A percentile compares a stretch with the other conserved stretches of the same genome.
Conservation (phyloP, 1,284 basidiomycete genomes). For the Vanrija pseudolonga region DNA sequence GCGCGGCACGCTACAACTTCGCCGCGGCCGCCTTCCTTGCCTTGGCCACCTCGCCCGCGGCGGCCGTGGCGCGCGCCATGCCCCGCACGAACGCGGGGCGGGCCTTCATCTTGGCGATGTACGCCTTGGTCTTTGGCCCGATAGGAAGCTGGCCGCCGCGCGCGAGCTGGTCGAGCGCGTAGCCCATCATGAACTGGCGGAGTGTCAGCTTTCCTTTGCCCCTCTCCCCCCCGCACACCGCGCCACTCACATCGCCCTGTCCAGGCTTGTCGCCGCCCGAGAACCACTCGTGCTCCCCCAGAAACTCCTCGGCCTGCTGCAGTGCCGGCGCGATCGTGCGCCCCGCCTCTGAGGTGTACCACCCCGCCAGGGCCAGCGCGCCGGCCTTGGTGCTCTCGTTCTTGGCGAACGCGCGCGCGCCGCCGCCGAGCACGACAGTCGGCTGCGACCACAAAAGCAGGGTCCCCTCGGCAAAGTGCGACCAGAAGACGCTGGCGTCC, state of each 20-base stretch:
- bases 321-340: slow-evolving; percentile 12
- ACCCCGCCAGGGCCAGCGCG: neutral
- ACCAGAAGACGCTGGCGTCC: slow-evolving; percentile 31
- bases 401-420: neutral
- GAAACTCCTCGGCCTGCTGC: slow-evolving; percentile 28
- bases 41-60: slow-evolving; percentile 24
- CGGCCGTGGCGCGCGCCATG: slow-evolving; percentile 16
- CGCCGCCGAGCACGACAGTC: neutral
- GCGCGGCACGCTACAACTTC: slow-evolving; percentile 13
- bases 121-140: slow-evolving; percentile 22
- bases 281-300: slow-evolving; percentile 27
- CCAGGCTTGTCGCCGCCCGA: slow-evolving; percentile 33
- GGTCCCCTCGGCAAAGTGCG: slow-evolving; percentile 37
- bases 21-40: slow-evolving; percentile 25
- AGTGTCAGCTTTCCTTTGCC: no score
- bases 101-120: slow-evolving; percentile 20
- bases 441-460: slow-evolving; percentile 36
- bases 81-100: slow-evolving; percentile 18
- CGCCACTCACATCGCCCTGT: slow-evolving; percentile 35
- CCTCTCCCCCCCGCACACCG: no score
- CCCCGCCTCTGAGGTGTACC: neutral
- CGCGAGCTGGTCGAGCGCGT: slow-evolving; percentile 26
- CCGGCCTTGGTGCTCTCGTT: neutral
- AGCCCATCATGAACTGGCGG: slow-evolving; percentile 39
- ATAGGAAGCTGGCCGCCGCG: slow-evolving; percentile 18